Conservation (phyloP, 768 basidiomycete genomes). For the Daedalea quercina region DNA sequence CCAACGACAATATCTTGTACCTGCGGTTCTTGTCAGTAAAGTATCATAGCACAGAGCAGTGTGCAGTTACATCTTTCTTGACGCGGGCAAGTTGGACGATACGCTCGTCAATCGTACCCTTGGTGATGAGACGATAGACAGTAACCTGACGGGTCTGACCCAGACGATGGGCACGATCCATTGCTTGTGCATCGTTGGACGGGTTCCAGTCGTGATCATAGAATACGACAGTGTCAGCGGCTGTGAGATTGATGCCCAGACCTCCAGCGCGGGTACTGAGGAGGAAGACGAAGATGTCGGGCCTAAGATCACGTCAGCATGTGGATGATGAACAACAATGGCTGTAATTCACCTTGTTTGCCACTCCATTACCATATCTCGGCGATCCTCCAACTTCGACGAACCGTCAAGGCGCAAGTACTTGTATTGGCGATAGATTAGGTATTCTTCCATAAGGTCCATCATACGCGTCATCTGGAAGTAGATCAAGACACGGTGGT, state of each 20-base stretch:
- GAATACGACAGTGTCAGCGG: conserved; percentile 93
- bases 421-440: conserved; percentile 94
- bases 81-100: conserved; percentile 94
- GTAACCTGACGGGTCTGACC: conserved; percentile 97
- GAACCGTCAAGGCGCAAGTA: conserved; percentile 91
- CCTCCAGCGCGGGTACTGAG: conserved; percentile 95
- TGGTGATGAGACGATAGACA: conserved; percentile 90
- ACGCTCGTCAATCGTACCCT: conserved; percentile 93
- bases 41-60: background rate
- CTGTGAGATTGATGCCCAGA: conserved; percentile 92
- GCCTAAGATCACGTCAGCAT: conserved; percentile 32
- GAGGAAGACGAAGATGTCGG: conserved; percentile 85
- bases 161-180: conserved; percentile 96
- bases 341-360: conserved; percentile 71
- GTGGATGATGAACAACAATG: background rate
- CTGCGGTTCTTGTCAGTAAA: conserved; percentile 30
- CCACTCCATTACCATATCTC: conserved; percentile 99
- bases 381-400: conserved; percentile 89
- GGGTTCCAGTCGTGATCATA: conserved; percentile 97
- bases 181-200: conserved; percentile 95
- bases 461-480: conserved; percentile 99
- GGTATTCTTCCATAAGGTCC: conserved; percentile 98
- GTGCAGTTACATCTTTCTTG: conserved; percentile 80
- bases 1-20: conserved; percentile 99
- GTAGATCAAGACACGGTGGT: conserved; percentile 92